Evolutionary conservation across 768 basidiomycete species (phyloP).

Genomic region (Mycena capillaripes): DNA sequence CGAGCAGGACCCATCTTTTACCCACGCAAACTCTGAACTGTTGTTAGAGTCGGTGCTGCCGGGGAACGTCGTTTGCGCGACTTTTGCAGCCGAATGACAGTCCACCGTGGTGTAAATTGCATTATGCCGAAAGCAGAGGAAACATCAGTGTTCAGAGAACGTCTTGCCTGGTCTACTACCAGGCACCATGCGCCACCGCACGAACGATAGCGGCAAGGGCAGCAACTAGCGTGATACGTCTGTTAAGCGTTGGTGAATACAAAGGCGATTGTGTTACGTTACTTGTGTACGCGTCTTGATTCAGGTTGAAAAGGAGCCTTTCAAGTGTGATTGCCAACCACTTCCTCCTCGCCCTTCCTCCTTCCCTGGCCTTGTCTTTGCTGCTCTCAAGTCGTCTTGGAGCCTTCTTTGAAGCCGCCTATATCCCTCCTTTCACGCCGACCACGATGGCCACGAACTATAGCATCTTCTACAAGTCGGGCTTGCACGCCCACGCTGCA

Average conservation of each 20-base stretch:
- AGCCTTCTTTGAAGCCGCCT: not conserved
- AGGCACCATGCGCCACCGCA: constrained; percentile 2
- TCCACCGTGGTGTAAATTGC: constrained; percentile 8
- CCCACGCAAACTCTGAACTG: not conserved
- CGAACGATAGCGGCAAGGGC: not conserved
- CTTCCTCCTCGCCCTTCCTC: not conserved
- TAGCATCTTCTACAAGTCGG: constrained; percentile 27
- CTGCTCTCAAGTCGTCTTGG: not conserved
- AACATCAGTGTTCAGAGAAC: not conserved
- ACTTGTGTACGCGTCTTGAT: not conserved
- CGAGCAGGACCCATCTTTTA: no score
- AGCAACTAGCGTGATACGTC: not conserved
- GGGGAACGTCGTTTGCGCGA: not conserved
- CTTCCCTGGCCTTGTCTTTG: not conserved
- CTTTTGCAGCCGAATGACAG: constrained; percentile 18
- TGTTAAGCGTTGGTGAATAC: not conserved
- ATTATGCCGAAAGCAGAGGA: constrained; percentile 10
- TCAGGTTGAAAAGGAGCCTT: constrained; percentile 13
- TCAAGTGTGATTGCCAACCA: constrained; percentile 1
- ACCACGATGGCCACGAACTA: constrained; percentile 19
- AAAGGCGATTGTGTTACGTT: not conserved
- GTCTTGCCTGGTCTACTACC: not conserved
- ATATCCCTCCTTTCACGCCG: not conserved
- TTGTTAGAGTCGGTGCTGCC: not conserved
- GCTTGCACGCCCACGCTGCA: constrained; percentile 15